phyloP scores from a whole-genome alignment of 192 early-diverging fungal species.

The Thoreauomyces humboldtii region DNA sequence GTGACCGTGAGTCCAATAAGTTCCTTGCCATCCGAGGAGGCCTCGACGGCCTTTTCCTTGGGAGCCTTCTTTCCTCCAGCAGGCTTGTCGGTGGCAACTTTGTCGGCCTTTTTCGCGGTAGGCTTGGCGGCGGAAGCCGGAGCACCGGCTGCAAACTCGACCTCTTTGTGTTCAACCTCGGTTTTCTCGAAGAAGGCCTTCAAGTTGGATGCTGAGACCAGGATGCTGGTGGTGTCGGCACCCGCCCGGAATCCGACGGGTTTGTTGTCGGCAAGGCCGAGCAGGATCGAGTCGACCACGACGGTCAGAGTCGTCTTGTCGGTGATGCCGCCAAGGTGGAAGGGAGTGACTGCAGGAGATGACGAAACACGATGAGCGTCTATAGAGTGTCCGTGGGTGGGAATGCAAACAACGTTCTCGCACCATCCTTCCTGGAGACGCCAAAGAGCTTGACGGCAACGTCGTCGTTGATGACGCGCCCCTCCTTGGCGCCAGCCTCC shows the following conservation, averaged over 20 bases:
- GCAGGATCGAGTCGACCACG: slow-evolving; percentile 69
- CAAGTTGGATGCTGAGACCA: slow-evolving; percentile 57
- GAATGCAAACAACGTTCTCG: not conserved
- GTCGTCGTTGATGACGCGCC: slow-evolving; percentile 20
- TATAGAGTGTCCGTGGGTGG: not conserved
- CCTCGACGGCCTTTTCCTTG: not conserved
- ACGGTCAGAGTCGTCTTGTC: slow-evolving; percentile 63
- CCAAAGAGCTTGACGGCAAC: slow-evolving; percentile 7
- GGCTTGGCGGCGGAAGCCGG: slow-evolving; percentile 48
- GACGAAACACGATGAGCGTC: too few species aligned
- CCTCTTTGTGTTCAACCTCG: slow-evolving; percentile 44
- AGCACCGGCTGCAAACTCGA: slow-evolving; percentile 56
- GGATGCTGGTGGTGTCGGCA: slow-evolving; percentile 51
- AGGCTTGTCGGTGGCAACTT: slow-evolving; percentile 16
- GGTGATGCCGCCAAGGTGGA: slow-evolving; percentile 63
- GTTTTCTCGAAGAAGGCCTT: slow-evolving; percentile 54
- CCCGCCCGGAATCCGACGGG: slow-evolving; percentile 70
- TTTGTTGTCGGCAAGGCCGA: slow-evolving; percentile 36
- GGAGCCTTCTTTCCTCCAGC: slow-evolving; percentile 17
- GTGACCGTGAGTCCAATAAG: slow-evolving; percentile 82
- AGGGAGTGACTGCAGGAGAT: slow-evolving; percentile 64
- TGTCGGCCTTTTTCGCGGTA: slow-evolving; percentile 45
- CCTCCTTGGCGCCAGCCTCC: slow-evolving; percentile 25
- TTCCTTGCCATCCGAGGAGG: slow-evolving; percentile 41
- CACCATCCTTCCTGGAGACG: slow-evolving; percentile 22